Conservation (phyloP, 495 filamentous ascomycete genomes). For the Aspergillus conjunctus region DNA sequence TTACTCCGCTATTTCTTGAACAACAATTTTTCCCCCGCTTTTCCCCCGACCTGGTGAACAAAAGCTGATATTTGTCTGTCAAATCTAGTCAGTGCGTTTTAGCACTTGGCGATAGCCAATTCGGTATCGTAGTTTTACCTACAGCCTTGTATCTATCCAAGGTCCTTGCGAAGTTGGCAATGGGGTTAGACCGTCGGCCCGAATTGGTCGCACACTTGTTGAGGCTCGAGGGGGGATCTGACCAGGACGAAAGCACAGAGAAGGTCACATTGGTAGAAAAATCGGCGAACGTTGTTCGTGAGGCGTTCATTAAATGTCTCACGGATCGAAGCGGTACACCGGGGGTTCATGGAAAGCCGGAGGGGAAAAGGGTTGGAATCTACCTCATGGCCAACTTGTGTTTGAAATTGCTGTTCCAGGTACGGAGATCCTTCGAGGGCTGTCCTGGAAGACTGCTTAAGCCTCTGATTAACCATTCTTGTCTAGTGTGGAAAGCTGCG, state of each 20-base stretch:
- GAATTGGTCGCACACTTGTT: slow-evolving; percentile 64
- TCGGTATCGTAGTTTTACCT: slow-evolving; percentile 76
- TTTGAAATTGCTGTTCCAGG: slow-evolving; percentile 84
- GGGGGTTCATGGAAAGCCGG: slow-evolving; percentile 57
- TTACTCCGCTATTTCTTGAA: background rate
- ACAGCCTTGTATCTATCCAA: slow-evolving; percentile 76
- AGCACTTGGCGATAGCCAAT: slow-evolving; percentile 73
- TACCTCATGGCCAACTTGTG: slow-evolving; percentile 91
- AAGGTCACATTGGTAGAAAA: slow-evolving; percentile 78
- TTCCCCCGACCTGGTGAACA: background rate
- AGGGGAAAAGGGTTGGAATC: slow-evolving; percentile 84
- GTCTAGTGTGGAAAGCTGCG: slow-evolving; percentile 55
- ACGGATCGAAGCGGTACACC: slow-evolving; percentile 72
- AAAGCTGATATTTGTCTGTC: slow-evolving; percentile 10
- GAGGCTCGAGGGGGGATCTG: slow-evolving; percentile 48
- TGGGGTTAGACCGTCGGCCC: slow-evolving; percentile 74
- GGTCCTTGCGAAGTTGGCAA: slow-evolving; percentile 75
- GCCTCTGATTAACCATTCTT: slow-evolving; percentile 5
- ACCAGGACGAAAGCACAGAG: slow-evolving; percentile 57
- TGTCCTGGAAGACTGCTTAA: background rate
- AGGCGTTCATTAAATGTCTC: slow-evolving; percentile 88
- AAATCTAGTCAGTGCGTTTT: slow-evolving; percentile 66
- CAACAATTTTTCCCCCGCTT: background rate
- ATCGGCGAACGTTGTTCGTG: slow-evolving; percentile 82
- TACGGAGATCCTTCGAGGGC: slow-evolving; percentile 28